Percentiles rank a stretch among this genome's conserved stretches.
phyloP scores from a whole-genome alignment of 2,329 filamentous ascomycete species.

The Domatiomyces globalis region DNA sequence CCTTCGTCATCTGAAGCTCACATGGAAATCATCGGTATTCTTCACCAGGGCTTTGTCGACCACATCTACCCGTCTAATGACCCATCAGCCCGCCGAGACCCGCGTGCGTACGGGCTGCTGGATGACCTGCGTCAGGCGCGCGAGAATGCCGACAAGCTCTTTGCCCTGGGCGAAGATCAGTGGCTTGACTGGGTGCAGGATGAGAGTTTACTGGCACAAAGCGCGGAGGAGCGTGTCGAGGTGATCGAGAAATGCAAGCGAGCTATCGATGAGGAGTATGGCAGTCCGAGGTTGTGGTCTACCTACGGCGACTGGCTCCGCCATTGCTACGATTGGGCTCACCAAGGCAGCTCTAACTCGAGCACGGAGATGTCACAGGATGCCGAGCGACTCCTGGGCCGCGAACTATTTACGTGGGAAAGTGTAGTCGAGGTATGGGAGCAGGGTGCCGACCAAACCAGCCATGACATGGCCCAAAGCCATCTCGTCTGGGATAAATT shows the following conservation, averaged over 20 bases:
- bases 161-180: conserved; percentile 48
- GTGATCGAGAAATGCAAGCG: conserved; percentile 47
- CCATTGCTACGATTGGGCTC: conserved; percentile 40
- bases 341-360: conserved; percentile 23
- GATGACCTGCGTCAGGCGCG: conserved; percentile 35
- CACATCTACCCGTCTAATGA: conserved; percentile 32
- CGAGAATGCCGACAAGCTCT: conserved; percentile 47
- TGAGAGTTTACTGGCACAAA: conserved; percentile 43
- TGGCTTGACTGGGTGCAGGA: conserved; percentile 52
- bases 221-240: conserved; percentile 42
- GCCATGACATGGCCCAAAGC: conserved; percentile 47
- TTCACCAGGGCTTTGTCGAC: conserved; percentile 34
- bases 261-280: conserved; percentile 47
- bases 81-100: conserved; percentile 32
- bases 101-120: conserved; percentile 32
- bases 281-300: conserved; percentile 47
- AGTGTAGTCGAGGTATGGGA: conserved; percentile 42
- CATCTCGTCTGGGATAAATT: conserved; percentile 49
- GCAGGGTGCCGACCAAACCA: conserved; percentile 42
- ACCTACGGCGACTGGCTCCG: conserved; percentile 48
- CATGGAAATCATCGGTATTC: conserved; percentile 32
- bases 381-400: conserved; percentile 43
- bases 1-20: conserved; percentile 35
- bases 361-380: conserved; percentile 27
- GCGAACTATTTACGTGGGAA: conserved; percentile 45